Evolutionary conservation across 495 filamentous ascomycete genomes (phyloP), one percentile per base, ranked within the genome.

Genomic region (Cryomyces minteri): DNA sequence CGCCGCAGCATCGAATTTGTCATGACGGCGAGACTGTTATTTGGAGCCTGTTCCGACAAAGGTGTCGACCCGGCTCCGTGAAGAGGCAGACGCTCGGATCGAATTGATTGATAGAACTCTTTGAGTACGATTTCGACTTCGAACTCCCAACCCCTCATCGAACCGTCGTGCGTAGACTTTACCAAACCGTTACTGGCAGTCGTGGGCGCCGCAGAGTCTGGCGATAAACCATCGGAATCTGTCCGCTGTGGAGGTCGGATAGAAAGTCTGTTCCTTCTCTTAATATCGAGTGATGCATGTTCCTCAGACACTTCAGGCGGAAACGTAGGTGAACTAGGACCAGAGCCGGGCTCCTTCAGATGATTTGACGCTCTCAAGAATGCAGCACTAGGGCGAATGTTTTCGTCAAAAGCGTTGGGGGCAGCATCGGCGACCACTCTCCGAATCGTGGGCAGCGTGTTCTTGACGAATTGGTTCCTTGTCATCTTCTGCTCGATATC

Each of bases 401-500:
- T 69, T 33, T 84, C 77, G 47, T 84, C 77, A 51, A 79, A 80
- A 6, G 65, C 72, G 44, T 84, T 76, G 3, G 80, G 76, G 6
- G 68, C 72, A 28, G 77, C 71, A 47, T 92, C 84, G 32, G 70
- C 63, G 36, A 83, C 74, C 29, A 84, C 79, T 44, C 81, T 74
- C 31, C 76, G 76, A 43, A 96, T 79, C 4, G 88, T 94, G 5
- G 84, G 80, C 71, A 95, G 78, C 8, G 90, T 96, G 54, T 99
- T 99, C 62, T 90, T 92, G 57, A 96, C 73, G 58, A 94, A 99
- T 56, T 95, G 87, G 51, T 66, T 77, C 49, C 79, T 75, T 18
- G 87, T 94, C 90, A 99, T 99, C 66, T 92, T 93, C 57, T 83
- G 76, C 43, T 93, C 83, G 42, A 95, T 90, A 53, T 95, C 88